These are phyloP conservation scores for Trametes gibbosa DNA, from an alignment of 768 basidiomycete genomes.

Conservation along the genomic window DNA sequence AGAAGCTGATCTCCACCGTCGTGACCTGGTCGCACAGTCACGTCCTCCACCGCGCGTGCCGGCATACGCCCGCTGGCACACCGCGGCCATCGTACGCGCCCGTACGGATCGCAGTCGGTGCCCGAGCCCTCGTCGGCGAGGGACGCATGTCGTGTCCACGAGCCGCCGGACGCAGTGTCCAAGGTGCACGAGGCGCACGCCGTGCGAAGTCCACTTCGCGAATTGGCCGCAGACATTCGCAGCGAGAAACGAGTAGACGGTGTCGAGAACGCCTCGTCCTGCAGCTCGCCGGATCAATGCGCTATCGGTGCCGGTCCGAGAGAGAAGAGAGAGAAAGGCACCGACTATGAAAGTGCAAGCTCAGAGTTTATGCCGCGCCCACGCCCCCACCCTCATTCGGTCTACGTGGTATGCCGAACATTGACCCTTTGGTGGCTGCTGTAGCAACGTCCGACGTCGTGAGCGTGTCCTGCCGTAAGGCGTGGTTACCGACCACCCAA, in stretches of 20 bases:
- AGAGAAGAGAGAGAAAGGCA: conserved; percentile 2
- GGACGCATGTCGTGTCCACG: background rate
- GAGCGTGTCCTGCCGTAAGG: conserved; percentile 1
- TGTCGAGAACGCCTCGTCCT: background rate
- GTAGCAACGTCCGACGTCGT: background rate
- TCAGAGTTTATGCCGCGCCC: background rate
- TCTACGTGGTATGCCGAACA: too few relatives aligned
- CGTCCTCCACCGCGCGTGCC: conserved; percentile 1
- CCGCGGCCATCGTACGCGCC: background rate
- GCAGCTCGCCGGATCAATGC: conserved; percentile 4
- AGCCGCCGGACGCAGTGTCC: background rate
- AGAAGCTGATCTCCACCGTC: conserved; percentile 11
- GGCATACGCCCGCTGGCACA: background rate
- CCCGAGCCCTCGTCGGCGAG: background rate
- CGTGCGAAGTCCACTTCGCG: background rate
- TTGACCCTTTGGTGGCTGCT: background rate
- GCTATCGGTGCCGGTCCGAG: conserved; percentile 6
- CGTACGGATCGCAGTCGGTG: background rate
- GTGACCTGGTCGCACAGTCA: background rate
- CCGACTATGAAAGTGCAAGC: conserved; percentile 5
- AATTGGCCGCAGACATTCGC: background rate
- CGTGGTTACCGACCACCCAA: conserved; percentile 2
- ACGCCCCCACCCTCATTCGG: background rate
- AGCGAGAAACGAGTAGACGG: background rate
- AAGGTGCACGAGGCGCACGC: background rate